Evolutionary conservation across 352 stramenopile species (phyloP), one percentile per base, ranked within the genome.

Genomic region (Phytopythium aichiense): DNA sequence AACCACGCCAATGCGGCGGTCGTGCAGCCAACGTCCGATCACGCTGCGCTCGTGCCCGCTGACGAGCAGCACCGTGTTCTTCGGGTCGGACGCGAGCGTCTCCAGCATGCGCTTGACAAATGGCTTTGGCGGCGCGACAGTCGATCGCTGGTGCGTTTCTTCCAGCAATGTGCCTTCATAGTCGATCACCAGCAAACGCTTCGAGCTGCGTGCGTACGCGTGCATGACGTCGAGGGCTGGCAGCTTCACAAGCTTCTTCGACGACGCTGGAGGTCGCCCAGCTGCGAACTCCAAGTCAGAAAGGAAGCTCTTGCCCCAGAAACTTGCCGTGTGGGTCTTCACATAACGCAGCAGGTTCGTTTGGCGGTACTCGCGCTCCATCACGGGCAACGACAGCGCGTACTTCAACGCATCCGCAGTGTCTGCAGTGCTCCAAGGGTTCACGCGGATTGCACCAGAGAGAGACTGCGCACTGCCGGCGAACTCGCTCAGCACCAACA

Each of bases 401-500:
- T 91, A 79, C 42, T 84, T 72, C 12, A 96, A 64, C 11, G 85
- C 81, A 23, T 81, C 70, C 4, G 85, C 84, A 48, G 92, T 81
- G 59, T 92, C 85, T 12, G 81, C 82, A 1, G 84, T 94, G 57
- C 94, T 96, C 88, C 88, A 96, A 30, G 89, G 89, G 50, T 97
- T 97, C 15, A 96, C 81, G 31, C 86, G 84, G 43, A 97, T 93
- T 12, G 89, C 89, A n/a, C 87, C 87, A 1, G 78, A 92, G 43
- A 97, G 74, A 16, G 86, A 96, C 67, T 97, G 89, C 11, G 88
- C 87, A 64, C 78, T 92, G 20, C 89, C 89, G 15, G 89, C 88
- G 72, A 97, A 97, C 65, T 97, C 89, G 38, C 84, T 95, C 38
- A 97, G 66, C 50, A 97, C 83, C 15, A 97, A 65, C 20, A 95